phyloP scores from a whole-genome alignment of 768 basidiomycete genomes.

The Collybia nuda region DNA sequence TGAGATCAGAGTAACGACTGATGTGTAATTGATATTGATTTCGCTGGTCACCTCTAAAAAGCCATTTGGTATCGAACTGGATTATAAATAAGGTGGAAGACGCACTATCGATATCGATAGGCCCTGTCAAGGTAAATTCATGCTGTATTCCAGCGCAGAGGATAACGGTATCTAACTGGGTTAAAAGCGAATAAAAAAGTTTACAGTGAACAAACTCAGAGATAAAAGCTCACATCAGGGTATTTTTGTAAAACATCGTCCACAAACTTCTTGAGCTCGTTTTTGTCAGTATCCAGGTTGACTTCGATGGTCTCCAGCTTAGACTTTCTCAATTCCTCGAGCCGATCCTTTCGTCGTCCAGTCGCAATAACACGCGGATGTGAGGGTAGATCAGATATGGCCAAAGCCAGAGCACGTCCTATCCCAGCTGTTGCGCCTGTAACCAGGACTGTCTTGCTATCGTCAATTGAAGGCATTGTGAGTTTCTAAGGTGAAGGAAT shows the following conservation, averaged over 20 bases:
- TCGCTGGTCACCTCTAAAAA: constrained; percentile 42
- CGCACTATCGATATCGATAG: constrained; percentile 41
- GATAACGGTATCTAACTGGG: constrained; percentile 57
- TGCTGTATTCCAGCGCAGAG: constrained; percentile 56
- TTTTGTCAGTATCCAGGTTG: constrained; percentile 40
- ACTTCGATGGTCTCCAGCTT: constrained; percentile 42
- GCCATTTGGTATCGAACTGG: neutral
- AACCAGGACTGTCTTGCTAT: constrained; percentile 21
- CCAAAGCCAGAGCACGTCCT: constrained; percentile 54
- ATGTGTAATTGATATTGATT: constrained; percentile 53
- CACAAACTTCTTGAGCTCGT: constrained; percentile 38
- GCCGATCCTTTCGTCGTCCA: constrained; percentile 52
- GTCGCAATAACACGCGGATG: constrained; percentile 49
- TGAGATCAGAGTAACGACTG: constrained; percentile 46
- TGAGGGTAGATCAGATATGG: constrained; percentile 44
- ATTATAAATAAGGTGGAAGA: neutral
- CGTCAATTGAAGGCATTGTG: constrained; percentile 9
- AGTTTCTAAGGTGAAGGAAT: neutral
- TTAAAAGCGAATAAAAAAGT: too few relatives aligned
- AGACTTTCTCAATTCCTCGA: constrained; percentile 43
- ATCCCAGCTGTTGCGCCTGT: constrained; percentile 15
- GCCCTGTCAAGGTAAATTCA: constrained; percentile 42
- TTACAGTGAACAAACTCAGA: too few relatives aligned
- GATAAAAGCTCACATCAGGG: constrained; percentile 40
- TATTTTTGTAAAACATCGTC: constrained; percentile 39